Evolutionary conservation across 2,329 filamentous ascomycete genomes (phyloP), one percentile per base, ranked within the genome.

Genomic region (Drechslera avenae): DNA sequence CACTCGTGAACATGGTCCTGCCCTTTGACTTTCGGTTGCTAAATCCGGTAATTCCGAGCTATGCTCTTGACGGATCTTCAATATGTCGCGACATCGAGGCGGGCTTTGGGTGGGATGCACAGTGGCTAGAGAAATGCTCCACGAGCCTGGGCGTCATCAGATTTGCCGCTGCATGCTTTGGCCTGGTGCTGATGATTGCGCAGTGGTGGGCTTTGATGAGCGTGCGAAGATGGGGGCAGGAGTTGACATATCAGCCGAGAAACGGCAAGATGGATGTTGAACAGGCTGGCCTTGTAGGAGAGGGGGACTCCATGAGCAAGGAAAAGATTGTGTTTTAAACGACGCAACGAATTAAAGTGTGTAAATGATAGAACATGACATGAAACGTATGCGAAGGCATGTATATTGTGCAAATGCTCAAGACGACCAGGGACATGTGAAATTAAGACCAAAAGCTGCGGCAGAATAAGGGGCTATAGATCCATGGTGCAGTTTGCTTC

Each of bases 171-270:
- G 64, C 57, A 4, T 63, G 59, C 31, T 42, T 62, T 23, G 63
- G 60, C 0, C 56, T 69, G 35, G 40, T 63, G 4, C 49, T 69
- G 47, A 63, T 71, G 51, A 50, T 56, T 2, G 69, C 64, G 41
- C 72, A 74, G 49, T 74, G 71, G 71, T 68, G 67, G 65, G 64
- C 67, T 13, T 41, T 72, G 33, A 16, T 60, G 37, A 58, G 58
- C 5, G 66, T 73, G 3, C 56, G 63, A 39, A 48, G 37, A n/a
- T 74, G 68, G 63, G 64, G 62, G 12, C 62, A 49, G 33, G 61
- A 58, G 34, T 18, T 50, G 26, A 37, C 17, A 41, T 46, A 39
- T 16, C 19, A 34, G 43, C 49, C 23, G 3, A 46, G 39, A 39
- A 43, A 19, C 19, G 35, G 30, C 7, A 44, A 14, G 14, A 30